A percentile compares a stretch with the other conserved stretches of the same genome.
Conservation (phyloP, 2,329 filamentous ascomycete genomes). For the Stachybotrys chartarum region DNA sequence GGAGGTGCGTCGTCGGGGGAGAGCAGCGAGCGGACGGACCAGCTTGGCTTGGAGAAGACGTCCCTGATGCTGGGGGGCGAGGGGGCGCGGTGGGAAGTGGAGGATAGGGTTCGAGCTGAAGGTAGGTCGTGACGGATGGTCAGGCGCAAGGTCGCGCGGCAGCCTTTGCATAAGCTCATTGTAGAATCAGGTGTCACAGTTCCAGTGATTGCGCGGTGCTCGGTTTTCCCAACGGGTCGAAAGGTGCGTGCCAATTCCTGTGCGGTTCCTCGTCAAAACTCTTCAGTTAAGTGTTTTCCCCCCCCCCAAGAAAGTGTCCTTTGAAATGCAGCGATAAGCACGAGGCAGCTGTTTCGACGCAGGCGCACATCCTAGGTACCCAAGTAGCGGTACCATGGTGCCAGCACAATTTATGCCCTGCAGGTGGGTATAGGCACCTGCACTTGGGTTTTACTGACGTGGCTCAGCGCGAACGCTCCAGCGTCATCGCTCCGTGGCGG, state of each 20-base stretch:
- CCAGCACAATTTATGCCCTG: background rate
- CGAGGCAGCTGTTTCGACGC: too few species aligned
- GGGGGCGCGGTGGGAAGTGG: constrained; percentile 1
- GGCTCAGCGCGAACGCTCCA: background rate
- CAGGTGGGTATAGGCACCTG: background rate
- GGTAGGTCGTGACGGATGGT: constrained; percentile 7
- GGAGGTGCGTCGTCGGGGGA: constrained; percentile 29
- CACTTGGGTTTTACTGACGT: background rate
- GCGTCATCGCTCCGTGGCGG: background rate
- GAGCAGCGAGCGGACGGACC: constrained; percentile 76
- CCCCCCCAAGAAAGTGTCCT: too few species aligned
- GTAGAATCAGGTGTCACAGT: background rate
- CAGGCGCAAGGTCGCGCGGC: constrained; percentile 18
- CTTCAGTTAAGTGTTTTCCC: too few species aligned
- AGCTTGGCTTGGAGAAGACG: constrained; percentile 66
- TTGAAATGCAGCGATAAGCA: too few species aligned
- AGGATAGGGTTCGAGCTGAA: constrained; percentile 5
- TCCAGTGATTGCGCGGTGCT: too few species aligned
- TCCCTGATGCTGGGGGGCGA: constrained; percentile 15
- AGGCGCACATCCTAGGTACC: too few species aligned
- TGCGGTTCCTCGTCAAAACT: too few species aligned
- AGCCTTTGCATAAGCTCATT: constrained; percentile 24
- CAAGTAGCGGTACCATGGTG: background rate
- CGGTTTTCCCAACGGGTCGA: too few species aligned
- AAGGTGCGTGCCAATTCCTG: too few species aligned